phyloP scores from a whole-genome alignment of 306 rosid species.

The Ormosia emarginata region DNA sequence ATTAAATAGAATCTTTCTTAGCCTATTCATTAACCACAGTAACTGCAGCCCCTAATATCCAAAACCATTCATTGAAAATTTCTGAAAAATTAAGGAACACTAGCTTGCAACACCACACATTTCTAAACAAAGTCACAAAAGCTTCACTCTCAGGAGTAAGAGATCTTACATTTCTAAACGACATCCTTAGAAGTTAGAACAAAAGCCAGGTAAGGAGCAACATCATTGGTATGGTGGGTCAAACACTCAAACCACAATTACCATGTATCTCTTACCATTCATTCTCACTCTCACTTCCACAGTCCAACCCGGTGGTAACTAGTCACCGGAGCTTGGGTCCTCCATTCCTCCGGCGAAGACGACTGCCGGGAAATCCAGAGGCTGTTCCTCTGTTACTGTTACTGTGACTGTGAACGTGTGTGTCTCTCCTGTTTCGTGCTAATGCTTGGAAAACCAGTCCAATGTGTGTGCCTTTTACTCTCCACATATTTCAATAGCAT shows the following conservation, averaged over 20 bases:
- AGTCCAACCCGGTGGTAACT: slow-evolving; percentile 74
- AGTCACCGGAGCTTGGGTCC: slow-evolving; percentile 34
- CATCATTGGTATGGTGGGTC: background rate
- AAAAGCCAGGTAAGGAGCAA: background rate
- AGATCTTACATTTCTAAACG: slow-evolving; percentile 30
- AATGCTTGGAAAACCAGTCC: too few species aligned
- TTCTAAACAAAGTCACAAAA: background rate
- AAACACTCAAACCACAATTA: slow-evolving; percentile 6
- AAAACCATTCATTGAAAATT: background rate
- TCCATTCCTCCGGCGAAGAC: slow-evolving; percentile 40
- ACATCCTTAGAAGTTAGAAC: background rate
- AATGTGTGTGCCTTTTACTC: too few species aligned
- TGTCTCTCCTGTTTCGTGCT: too few species aligned
- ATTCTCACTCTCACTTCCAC: slow-evolving; percentile 52
- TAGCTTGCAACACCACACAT: background rate
- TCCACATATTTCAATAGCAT: too few species aligned
- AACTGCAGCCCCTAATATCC: background rate
- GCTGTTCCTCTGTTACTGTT: too few species aligned
- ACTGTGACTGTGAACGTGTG: too few species aligned
- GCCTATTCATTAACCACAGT: background rate
- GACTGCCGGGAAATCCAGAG: too few species aligned
- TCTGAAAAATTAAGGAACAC: background rate
- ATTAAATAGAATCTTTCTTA: background rate
- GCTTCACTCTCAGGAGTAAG: background rate
- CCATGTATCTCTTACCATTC: slow-evolving; percentile 72